Conservation (phyloP, 2,329 filamentous ascomycete genomes). For the Aureobasidium sp. region DNA sequence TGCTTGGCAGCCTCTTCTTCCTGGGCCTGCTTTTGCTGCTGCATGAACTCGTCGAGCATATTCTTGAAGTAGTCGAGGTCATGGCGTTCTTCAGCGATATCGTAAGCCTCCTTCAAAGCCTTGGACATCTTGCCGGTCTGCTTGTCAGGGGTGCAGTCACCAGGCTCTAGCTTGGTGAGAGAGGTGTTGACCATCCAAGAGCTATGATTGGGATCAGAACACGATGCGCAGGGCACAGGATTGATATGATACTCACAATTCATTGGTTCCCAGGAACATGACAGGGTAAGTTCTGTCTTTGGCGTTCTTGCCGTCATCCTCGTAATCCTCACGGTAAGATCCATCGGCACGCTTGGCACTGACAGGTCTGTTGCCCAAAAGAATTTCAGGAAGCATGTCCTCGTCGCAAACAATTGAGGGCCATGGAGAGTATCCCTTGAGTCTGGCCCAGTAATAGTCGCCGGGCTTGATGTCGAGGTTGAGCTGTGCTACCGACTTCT, state of each 20-base stretch:
- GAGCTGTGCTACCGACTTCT: constrained; percentile 65
- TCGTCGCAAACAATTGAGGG: constrained; percentile 91
- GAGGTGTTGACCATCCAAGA: constrained; percentile 86
- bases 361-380: constrained; percentile 73
- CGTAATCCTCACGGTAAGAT: constrained; percentile 78
- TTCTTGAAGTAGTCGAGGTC: constrained; percentile 77
- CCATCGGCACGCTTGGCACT: constrained; percentile 77
- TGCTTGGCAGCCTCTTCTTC: constrained; percentile 38
- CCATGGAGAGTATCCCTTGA: constrained; percentile 94
- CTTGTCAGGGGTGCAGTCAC: constrained; percentile 58
- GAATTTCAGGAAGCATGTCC: constrained; percentile 75
- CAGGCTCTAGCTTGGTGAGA: constrained; percentile 67
- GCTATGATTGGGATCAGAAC: constrained; percentile 43
- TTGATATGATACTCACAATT: constrained; percentile 67
- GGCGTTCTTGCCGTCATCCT: constrained; percentile 78
- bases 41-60: constrained; percentile 56
- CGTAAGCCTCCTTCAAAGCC: constrained; percentile 68
- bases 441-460: constrained; percentile 83
- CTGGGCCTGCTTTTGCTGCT: constrained; percentile 46
- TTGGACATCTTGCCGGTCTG: constrained; percentile 72
- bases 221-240: background rate
- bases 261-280: constrained; percentile 92
- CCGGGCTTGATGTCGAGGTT: constrained; percentile 76
- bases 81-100: constrained; percentile 70
- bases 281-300: constrained; percentile 84